Percentiles rank a stretch among this genome's conserved stretches.
These are phyloP conservation scores for Chenopodium suecicum DNA, from an alignment of 148 eudicot genomes.

Conservation along the genomic window DNA sequence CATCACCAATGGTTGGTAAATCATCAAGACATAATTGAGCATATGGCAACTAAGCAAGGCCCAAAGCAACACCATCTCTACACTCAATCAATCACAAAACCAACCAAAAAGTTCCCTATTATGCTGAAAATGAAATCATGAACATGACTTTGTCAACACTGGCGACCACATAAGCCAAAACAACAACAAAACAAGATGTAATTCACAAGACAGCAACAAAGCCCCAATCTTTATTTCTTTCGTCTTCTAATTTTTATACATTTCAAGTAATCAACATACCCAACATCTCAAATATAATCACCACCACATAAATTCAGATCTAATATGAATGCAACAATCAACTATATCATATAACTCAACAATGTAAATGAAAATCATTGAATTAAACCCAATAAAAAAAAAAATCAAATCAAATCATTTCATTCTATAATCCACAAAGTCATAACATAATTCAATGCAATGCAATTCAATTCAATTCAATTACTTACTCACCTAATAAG, in stretches of 20 bases:
- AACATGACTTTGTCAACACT: slow-evolving; percentile 19
- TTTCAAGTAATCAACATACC: background rate
- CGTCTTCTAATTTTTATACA: background rate
- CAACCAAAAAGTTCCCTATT: slow-evolving; percentile 6
- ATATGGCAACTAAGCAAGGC: slow-evolving; percentile 15
- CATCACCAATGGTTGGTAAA: background rate
- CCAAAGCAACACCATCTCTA: slow-evolving; percentile 6
- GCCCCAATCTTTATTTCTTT: background rate
- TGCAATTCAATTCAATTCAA: too few relatives aligned
- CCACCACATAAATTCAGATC: slow-evolving; percentile 11
- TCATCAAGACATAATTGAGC: slow-evolving; percentile 12
- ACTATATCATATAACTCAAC: background rate
- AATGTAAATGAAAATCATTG: background rate
- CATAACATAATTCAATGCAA: too few relatives aligned
- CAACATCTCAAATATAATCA: slow-evolving; percentile 2
- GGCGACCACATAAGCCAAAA: background rate
- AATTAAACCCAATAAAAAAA: background rate
- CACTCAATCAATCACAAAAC: slow-evolving; percentile 19
- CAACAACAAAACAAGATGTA: background rate
- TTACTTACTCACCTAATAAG: slow-evolving; percentile 61
- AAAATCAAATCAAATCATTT: background rate
- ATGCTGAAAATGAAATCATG: slow-evolving; percentile 18
- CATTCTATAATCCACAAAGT: background rate
- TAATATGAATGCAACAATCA: background rate
- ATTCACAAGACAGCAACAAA: background rate